These are phyloP conservation scores for Selaginella tamariscina DNA, from an alignment of 75 land plant genomes.

Conservation along the genomic window DNA sequence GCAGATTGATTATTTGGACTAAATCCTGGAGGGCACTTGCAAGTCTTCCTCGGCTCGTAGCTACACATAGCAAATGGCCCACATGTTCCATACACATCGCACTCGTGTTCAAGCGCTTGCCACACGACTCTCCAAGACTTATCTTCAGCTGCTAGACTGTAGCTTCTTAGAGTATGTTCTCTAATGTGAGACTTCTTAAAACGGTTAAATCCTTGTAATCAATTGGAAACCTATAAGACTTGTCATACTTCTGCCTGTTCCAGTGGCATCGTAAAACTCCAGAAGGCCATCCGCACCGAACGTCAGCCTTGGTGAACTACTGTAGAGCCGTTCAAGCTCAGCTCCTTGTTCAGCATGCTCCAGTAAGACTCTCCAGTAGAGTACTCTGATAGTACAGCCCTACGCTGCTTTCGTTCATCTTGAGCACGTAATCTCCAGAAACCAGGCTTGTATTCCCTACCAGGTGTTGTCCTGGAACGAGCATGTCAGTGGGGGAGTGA, in stretches of 20 bases:
- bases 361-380: no score
- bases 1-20: background rate
- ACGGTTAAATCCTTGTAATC: background rate
- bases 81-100: background rate
- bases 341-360: no score
- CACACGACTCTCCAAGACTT: background rate
- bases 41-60: background rate
- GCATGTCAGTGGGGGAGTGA: background rate
- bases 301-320: background rate
- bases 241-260: background rate
- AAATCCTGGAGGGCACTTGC: background rate
- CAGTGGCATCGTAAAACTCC: background rate
- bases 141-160: background rate
- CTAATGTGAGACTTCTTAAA: background rate
- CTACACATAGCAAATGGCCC: background rate
- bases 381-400: background rate
- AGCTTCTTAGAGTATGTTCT: background rate
- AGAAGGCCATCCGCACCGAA: background rate
- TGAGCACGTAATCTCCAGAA: background rate
- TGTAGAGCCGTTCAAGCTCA: no score
- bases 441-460: background rate
- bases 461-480: slow-evolving; percentile 1
- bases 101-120: background rate
- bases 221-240: background rate
- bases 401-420: background rate